Evolutionary conservation across 2,329 filamentous ascomycete species (phyloP).

Genomic region (Fusarium oxysporum): DNA sequence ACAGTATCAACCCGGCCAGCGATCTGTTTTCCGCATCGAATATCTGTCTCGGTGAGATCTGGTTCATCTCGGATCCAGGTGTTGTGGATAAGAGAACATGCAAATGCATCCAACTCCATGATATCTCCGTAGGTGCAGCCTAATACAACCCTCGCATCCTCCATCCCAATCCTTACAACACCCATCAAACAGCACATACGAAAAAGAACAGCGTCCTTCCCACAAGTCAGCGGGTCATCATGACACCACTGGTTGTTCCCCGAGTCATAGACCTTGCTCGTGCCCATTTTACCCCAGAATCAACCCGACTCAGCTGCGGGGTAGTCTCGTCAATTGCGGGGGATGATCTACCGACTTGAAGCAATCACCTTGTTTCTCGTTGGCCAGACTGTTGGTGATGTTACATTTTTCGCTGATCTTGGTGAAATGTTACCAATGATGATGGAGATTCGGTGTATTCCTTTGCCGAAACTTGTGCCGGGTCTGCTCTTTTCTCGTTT

Average conservation of each 20-base stretch:
- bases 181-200: neutral
- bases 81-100: neutral
- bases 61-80: accelerated
- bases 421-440: neutral
- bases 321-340: conserved; percentile 7
- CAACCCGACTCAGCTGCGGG: neutral
- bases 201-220: neutral
- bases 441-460: neutral
- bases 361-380: neutral
- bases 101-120: neutral
- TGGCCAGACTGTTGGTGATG: neutral
- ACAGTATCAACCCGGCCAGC: no score
- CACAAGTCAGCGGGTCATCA: neutral
- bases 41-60: neutral
- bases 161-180: neutral
- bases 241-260: neutral
- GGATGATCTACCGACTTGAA: neutral
- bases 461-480: conserved; percentile 1
- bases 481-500: neutral
- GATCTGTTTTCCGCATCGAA: no score
- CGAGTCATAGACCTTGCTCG: neutral
- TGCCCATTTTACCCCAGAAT: neutral
- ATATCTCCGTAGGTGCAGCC: neutral
- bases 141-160: neutral
- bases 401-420: conserved; percentile 2